These are phyloP conservation scores for Ceratobasidium sp. DNA, from an alignment of 1,284 basidiomycete species.

Conservation along the genomic window DNA sequence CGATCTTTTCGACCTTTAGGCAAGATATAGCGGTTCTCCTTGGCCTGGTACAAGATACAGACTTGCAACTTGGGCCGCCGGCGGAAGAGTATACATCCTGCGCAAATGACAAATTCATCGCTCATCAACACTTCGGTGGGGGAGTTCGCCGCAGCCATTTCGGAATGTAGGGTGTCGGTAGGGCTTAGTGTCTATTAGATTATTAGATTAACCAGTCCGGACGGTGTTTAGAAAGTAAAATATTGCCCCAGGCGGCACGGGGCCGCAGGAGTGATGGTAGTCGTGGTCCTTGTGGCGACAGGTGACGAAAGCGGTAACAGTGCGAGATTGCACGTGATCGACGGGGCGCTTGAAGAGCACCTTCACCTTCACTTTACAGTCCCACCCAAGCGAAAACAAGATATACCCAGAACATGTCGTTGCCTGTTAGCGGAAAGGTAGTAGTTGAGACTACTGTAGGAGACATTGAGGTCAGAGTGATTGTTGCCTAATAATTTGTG, in stretches of 20 bases:
- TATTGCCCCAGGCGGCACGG: conserved; percentile 44
- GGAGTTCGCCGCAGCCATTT: conserved; percentile 29
- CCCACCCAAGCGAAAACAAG: conserved; percentile 13
- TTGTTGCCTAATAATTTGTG: background rate
- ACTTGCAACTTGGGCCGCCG: conserved; percentile 44
- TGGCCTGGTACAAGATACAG: conserved; percentile 51
- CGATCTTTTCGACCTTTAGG: conserved; percentile 73
- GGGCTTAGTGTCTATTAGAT: background rate
- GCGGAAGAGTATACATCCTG: conserved; percentile 49
- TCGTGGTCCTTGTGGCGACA: conserved; percentile 9
- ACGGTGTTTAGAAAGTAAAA: background rate
- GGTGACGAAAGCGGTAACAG: background rate
- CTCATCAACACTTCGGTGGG: conserved; percentile 43
- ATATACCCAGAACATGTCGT: conserved; percentile 54
- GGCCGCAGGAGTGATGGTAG: conserved; percentile 33
- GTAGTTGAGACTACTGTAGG: conserved; percentile 92
- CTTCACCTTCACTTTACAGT: background rate
- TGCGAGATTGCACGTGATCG: too few species aligned
- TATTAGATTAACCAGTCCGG: background rate
- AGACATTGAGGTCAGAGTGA: conserved; percentile 75
- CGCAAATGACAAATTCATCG: conserved; percentile 49
- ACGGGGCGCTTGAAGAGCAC: background rate
- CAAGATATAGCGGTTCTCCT: conserved; percentile 62
- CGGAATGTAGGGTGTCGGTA: background rate
- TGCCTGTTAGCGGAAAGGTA: conserved; percentile 87